These are phyloP conservation scores for Pichia nanzhaoensis DNA, from an alignment of 805 yeast genomes.

Conservation along the genomic window DNA sequence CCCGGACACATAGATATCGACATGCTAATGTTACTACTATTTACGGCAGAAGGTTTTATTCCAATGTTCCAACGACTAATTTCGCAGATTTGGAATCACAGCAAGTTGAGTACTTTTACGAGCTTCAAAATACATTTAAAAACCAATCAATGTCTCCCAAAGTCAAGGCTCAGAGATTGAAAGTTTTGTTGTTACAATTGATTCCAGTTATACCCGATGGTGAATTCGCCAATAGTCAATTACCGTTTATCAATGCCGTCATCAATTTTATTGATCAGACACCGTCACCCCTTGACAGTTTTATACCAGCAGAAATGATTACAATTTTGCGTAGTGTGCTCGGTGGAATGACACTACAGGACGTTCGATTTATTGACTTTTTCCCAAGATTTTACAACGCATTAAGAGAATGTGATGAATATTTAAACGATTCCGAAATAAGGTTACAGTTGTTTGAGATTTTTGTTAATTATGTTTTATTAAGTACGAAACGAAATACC, in stretches of 20 bases:
- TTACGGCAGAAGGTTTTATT: neutral
- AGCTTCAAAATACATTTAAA: constrained; percentile 22
- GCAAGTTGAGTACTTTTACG: constrained; percentile 13
- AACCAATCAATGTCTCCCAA: constrained; percentile 23
- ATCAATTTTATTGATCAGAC: constrained; percentile 27
- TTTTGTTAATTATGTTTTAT: constrained; percentile 27
- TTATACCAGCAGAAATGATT: constrained; percentile 21
- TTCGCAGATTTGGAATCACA: constrained; percentile 15
- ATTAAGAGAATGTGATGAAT: constrained; percentile 23
- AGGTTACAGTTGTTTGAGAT: constrained; percentile 29
- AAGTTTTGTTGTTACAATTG: constrained; percentile 17
- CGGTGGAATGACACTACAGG: constrained; percentile 25
- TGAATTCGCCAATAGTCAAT: constrained; percentile 21
- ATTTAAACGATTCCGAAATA: constrained; percentile 14
- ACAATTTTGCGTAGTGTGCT: constrained; percentile 20
- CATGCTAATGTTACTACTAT: neutral
- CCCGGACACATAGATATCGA: too few relatives aligned
- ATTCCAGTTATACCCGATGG: constrained; percentile 17
- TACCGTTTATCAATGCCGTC: constrained; percentile 26
- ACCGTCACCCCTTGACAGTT: constrained; percentile 20
- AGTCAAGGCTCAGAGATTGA: constrained; percentile 23
- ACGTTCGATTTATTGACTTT: constrained; percentile 26
- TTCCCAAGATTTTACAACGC: constrained; percentile 30
- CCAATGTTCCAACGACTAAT: constrained; percentile 7
- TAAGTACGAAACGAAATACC: constrained; percentile 25